phyloP scores from a whole-genome alignment of 352 stramenopile species.

The Phytophthora foliorum region DNA sequence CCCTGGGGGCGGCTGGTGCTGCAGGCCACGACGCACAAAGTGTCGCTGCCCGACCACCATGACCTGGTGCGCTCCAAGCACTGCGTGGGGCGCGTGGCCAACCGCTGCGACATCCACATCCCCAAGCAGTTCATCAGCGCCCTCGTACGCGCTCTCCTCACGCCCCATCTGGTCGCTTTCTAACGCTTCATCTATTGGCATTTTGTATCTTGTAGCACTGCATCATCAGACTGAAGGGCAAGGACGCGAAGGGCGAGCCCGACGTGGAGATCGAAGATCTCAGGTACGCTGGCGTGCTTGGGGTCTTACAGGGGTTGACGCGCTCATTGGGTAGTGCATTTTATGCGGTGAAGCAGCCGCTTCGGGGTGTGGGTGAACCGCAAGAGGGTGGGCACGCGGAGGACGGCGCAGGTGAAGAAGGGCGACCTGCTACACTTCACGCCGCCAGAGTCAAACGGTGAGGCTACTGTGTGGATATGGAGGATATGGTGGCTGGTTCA shows the following conservation, averaged over 20 bases:
- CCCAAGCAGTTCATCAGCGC: slow-evolving; percentile 60
- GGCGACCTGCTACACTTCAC: slow-evolving; percentile 68
- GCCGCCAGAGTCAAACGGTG: slow-evolving; percentile 35
- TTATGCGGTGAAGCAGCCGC: slow-evolving; percentile 38
- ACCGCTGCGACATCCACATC: slow-evolving; percentile 54
- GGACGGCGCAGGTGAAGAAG: slow-evolving; percentile 34
- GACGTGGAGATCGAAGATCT: slow-evolving; percentile 54
- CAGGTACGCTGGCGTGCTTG: slow-evolving; percentile 46
- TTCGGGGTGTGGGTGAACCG: slow-evolving; percentile 68
- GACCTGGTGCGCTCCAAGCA: slow-evolving; percentile 51
- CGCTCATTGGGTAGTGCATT: not conserved
- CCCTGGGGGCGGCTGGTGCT: slow-evolving; percentile 74
- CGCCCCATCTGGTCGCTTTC: not conserved
- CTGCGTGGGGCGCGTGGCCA: slow-evolving; percentile 54
- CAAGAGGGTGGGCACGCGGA: slow-evolving; percentile 41
- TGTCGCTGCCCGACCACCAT: slow-evolving; percentile 50
- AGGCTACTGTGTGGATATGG: not conserved
- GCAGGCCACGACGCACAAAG: slow-evolving; percentile 33
- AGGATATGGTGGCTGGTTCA: not conserved
- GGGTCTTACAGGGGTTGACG: too few relatives aligned
- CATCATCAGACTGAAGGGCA: slow-evolving; percentile 45
- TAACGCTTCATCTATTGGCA: not conserved
- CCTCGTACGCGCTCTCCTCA: slow-evolving; percentile 36
- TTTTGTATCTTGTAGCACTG: slow-evolving; percentile 29
- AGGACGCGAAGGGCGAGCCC: slow-evolving; percentile 34